Conservation (phyloP, 2,329 filamentous ascomycete genomes). For the Remersonia thermophila region DNA sequence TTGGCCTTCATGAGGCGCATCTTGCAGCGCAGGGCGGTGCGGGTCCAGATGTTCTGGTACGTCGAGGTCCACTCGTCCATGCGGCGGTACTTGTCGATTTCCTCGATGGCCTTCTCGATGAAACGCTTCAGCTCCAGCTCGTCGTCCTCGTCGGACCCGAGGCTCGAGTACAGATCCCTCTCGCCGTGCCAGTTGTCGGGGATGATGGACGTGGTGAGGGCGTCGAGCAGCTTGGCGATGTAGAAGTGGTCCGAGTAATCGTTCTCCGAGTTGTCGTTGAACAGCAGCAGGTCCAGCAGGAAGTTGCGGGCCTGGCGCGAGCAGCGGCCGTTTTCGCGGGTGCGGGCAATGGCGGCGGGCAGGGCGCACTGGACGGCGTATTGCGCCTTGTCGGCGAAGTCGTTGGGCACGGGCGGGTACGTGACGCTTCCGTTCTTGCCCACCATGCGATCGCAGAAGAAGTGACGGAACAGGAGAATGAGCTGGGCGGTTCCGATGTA, state of each 20-base stretch:
- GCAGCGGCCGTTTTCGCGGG: slow-evolving; percentile 69
- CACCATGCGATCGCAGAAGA: slow-evolving; percentile 59
- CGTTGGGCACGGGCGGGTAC: slow-evolving; percentile 72
- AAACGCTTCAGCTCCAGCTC: slow-evolving; percentile 33
- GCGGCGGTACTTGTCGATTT: slow-evolving; percentile 54
- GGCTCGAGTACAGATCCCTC: slow-evolving; percentile 18
- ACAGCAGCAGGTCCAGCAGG: slow-evolving; percentile 76
- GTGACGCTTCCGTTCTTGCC: slow-evolving; percentile 38
- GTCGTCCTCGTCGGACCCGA: slow-evolving; percentile 32
- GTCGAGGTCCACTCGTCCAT: slow-evolving; percentile 59
- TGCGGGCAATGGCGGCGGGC: slow-evolving; percentile 63
- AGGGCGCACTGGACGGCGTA: slow-evolving; percentile 82
- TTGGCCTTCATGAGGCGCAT: slow-evolving; percentile 51
- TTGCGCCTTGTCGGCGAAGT: slow-evolving; percentile 75
- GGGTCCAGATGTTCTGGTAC: slow-evolving; percentile 55
- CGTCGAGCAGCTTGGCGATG: slow-evolving; percentile 63
- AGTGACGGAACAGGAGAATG: slow-evolving; percentile 70
- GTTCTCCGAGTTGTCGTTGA: slow-evolving; percentile 92
- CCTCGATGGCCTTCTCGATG: slow-evolving; percentile 41
- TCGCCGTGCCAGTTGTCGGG: slow-evolving; percentile 28
- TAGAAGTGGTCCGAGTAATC: slow-evolving; percentile 82
- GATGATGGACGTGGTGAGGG: slow-evolving; percentile 46
- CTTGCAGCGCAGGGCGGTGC: slow-evolving; percentile 49
- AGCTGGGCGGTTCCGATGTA: slow-evolving; percentile 78
- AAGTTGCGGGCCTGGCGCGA: slow-evolving; percentile 70